These are phyloP conservation scores for Chalara sp. DNA, from an alignment of 2,329 filamentous ascomycete species.

Conservation along the genomic window DNA sequence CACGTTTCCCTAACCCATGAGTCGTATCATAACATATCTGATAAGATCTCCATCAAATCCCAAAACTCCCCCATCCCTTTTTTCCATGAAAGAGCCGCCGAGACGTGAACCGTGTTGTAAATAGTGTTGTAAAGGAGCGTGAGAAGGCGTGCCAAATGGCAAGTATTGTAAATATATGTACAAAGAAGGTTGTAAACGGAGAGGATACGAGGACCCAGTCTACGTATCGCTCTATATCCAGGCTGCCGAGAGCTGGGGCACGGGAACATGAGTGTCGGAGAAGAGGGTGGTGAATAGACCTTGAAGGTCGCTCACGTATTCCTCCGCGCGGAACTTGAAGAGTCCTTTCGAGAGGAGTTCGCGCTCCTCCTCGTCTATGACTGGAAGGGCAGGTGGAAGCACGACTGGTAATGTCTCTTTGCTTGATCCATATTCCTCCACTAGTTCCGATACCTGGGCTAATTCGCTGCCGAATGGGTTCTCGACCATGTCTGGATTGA, in stretches of 20 bases:
- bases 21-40: neutral
- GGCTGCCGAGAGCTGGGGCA: constrained; percentile 18
- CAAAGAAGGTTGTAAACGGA: constrained; percentile 4
- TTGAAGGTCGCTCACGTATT: constrained; percentile 78
- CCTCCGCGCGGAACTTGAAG: constrained; percentile 66
- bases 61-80: constrained; percentile 12
- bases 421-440: constrained; percentile 70
- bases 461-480: constrained; percentile 88
- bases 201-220: constrained; percentile 15
- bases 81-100: constrained; percentile 11
- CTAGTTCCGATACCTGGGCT: constrained; percentile 86
- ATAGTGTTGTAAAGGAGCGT: constrained; percentile 17
- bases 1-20: neutral
- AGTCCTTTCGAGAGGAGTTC: constrained; percentile 65
- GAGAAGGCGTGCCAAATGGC: constrained; percentile 17
- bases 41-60: neutral
- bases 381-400: constrained; percentile 35
- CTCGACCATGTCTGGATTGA: constrained; percentile 25
- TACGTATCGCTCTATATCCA: constrained; percentile 21
- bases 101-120: constrained; percentile 9
- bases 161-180: constrained; percentile 15
- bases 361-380: constrained; percentile 66
- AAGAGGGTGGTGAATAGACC: constrained; percentile 39
- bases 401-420: constrained; percentile 27
- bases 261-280: constrained; percentile 10